Base-by-base conservation (phyloP, 495 filamentous ascomycete species). In the Tetracladium setigerum region DNA sequence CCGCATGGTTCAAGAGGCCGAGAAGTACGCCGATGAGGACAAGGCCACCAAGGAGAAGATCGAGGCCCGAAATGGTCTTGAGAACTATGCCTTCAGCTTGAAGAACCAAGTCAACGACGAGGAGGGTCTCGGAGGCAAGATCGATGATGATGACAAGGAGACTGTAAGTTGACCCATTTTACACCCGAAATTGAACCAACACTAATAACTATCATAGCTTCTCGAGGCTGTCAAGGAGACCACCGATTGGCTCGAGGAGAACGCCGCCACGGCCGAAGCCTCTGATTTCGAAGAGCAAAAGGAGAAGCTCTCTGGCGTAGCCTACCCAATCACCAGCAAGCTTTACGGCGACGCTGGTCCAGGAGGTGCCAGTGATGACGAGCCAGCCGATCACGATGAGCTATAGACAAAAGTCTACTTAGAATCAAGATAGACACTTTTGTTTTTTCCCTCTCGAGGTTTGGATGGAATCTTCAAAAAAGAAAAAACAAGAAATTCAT, bases 271-370 rank as follows among this genome's bases (percentile, higher is more conserved):
- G 41, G 92, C 92, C 48, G 79, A 76, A 50, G 74, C 82, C 44
- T 94, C 97, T 75, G 92, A 97, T 73, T 96, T 96, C 58, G 88
- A 95, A 66, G 92, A 99, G 80, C 90, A 97, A 74, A 95, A 91
- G 78, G 91, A 99, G 84, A 95, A 95, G 76, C 81, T 99, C 54
- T 91, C 85, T 59, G 82, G 83, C 68, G 86, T 96, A 46, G 92
- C 92, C 17, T 96, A 97, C 73, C 92, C 92, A 30, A 99, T 99
- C 72, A 99, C 92, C 60, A 91, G 85, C 75, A 99, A 99, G 79
- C 72, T 95, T 43, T 95, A 98, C 72, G 74, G 81, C 62, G 79
- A 78, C 57, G 56, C 42, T 24, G 52, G 47, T 41, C 79, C 73
- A 53, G 78, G 78, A 30, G 77, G 71, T 41, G 73, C 72, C 15